Percentiles rank a stretch among this genome's conserved stretches.
Evolutionary conservation across 352 stramenopile genomes (phyloP).

Genomic region (Globisporangium canariense): DNA sequence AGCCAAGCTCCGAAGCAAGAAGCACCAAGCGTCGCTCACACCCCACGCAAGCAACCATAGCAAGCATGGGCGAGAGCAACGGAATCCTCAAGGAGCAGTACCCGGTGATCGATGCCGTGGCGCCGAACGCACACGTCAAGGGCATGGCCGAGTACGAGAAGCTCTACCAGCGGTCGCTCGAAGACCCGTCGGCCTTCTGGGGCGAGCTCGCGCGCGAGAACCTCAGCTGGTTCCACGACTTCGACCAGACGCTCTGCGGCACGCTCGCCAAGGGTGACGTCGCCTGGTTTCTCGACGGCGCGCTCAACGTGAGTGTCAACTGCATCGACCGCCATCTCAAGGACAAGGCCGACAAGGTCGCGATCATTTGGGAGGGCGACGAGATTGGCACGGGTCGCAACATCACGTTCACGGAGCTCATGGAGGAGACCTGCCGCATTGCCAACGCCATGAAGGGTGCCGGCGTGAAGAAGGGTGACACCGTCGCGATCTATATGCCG

Average conservation of each 20-base stretch:
- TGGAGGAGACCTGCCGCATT: conserved; percentile 88
- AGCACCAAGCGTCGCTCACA: conserved; percentile 2
- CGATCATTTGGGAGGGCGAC: conserved; percentile 97
- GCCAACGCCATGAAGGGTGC: conserved; percentile 87
- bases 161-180: conserved; percentile 86
- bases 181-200: conserved; percentile 92
- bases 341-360: conserved; percentile 80
- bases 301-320: conserved; percentile 94
- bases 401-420: conserved; percentile 92
- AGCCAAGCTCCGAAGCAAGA: background rate
- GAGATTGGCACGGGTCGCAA: conserved; percentile 88
- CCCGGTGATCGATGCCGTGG: conserved; percentile 38
- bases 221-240: conserved; percentile 93
- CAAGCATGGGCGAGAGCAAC: conserved; percentile 14
- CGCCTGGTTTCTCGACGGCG: conserved; percentile 94
- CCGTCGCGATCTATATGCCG: conserved; percentile 96
- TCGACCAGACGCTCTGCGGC: conserved; percentile 86
- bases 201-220: conserved; percentile 81
- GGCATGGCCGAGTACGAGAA: conserved; percentile 74
- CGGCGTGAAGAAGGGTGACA: conserved; percentile 77
- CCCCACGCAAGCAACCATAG: background rate
- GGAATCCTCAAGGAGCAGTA: conserved; percentile 12
- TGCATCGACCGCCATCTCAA: conserved; percentile 95
- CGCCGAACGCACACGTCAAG: conserved; percentile 64
- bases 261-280: conserved; percentile 90